Percentiles rank a stretch among this genome's conserved stretches.
Evolutionary conservation across 2,329 filamentous ascomycete genomes (phyloP).

Genomic region (Pyrenochaeta sp.): DNA sequence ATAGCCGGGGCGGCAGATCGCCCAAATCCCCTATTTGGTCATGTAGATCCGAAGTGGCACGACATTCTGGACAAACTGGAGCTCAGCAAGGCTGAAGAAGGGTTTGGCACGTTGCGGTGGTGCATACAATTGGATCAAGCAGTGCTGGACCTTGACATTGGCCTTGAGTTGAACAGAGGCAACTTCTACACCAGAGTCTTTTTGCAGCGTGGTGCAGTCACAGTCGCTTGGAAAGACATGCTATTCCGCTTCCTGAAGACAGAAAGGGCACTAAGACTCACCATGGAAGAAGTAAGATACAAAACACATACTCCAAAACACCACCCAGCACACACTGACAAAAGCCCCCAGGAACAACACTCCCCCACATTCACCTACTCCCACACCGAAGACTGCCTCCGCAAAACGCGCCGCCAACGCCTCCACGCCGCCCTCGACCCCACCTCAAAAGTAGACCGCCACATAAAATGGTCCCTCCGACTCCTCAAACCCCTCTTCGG

Average conservation of each 20-base stretch:
- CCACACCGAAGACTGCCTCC: constrained; percentile 37
- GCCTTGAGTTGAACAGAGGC: constrained; percentile 9
- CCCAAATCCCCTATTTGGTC: too few relatives aligned
- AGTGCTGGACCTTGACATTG: constrained; percentile 33
- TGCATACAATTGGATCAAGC: constrained; percentile 33
- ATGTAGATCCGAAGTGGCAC: constrained; percentile 6
- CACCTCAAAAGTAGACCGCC: constrained; percentile 15
- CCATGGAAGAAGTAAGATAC: constrained; percentile 30
- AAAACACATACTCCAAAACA: too few relatives aligned
- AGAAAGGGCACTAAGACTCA: constrained; percentile 23
- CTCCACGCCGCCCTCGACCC: constrained; percentile 24
- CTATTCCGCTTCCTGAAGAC: constrained; percentile 32
- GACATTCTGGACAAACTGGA: constrained; percentile 13
- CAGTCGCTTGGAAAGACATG: constrained; percentile 33
- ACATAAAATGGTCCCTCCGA: constrained; percentile 31
- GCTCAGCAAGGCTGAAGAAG: constrained; percentile 10
- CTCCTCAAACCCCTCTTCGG: constrained; percentile 32
- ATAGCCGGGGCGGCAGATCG: constrained; percentile 1
- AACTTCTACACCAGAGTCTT: constrained; percentile 16
- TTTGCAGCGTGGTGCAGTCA: constrained; percentile 8
- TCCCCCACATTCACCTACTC: constrained; percentile 28
- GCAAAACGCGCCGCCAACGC: constrained; percentile 32
- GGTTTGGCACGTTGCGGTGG: constrained; percentile 32
- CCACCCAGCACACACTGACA: too few relatives aligned
- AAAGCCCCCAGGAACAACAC: constrained; percentile 14